Base-by-base conservation (phyloP, 225 moss, liverwort and hornwort species). In the Bryoerythrophyllum caledonicum region DNA sequence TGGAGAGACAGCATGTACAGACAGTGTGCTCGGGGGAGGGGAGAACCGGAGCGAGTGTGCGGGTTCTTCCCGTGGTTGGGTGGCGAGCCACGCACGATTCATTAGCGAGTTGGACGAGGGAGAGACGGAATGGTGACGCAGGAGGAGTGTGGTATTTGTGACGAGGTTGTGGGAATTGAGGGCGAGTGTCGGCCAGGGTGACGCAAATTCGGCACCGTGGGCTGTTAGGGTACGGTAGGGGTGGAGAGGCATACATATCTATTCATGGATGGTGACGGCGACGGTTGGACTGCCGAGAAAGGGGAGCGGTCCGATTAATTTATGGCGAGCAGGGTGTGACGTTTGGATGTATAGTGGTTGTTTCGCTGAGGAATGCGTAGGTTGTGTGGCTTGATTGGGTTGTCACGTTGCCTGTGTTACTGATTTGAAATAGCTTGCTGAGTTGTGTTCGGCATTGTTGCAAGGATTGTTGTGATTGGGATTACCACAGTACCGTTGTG, bases 151-250 rank as follows among this genome's bases (percentile, higher is more conserved):
- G 44, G 34, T 21, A 0, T 4, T 55, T 20, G 5, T 5, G 68
- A 64, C 2, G 63, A 64, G 66, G 20, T 49, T 5, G 54, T 44
- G 66, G 70, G 71, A 62, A 20, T 62, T 1, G 56, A 48, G 73
- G 32, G n/a, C 20, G 66, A 54, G 68, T 5, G 78, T 56, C 69
- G 81, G 77, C 75, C 81, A 62, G 81, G 81, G 81, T 72, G 81
- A 3, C 81, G 19, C 0, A 58, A 85, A 85, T 64, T 1, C 67
- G 75, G 27, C 81, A 78, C 26, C 81, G 63, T 85, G 54, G 6
- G 81, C 84, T 81, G 58, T 74, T 20, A 30, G 54, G 9, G 65
- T 56, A 63, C 65, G 4, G 57, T 46, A 63, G 63, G 10, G 63
- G 10, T 68, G 58, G 58, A 17, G 48, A 49, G 17, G 6, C 16